Evolutionary conservation across 371 early-diverging fungal species (phyloP).

Genomic region (Rhizopus stolonifer): DNA sequence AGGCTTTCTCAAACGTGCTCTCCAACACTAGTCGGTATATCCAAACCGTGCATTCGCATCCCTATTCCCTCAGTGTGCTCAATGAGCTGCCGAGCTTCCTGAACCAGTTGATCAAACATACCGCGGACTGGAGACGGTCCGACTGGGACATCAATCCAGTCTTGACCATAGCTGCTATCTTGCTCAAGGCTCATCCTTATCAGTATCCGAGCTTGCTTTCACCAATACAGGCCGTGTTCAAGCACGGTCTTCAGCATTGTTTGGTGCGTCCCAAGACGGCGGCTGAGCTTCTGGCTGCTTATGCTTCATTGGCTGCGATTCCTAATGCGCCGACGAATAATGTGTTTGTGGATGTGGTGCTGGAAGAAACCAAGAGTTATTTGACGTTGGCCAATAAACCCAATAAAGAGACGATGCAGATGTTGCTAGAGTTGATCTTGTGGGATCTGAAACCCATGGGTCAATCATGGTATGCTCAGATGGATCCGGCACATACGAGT

Average conservation of each 20-base stretch:
- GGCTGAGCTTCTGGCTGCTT: conserved; percentile 43
- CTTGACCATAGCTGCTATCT: conserved; percentile 49
- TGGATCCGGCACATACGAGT: conserved; percentile 27
- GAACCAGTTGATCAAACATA: conserved; percentile 41
- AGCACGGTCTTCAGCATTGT: conserved; percentile 44
- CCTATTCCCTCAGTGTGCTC: conserved; percentile 46
- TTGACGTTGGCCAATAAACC: conserved; percentile 20
- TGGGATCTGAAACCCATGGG: conserved; percentile 40
- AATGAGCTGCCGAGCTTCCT: conserved; percentile 47
- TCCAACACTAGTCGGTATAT: conserved; percentile 57
- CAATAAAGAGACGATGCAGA: conserved; percentile 45
- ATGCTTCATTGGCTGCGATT: conserved; percentile 27
- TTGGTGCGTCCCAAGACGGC: conserved; percentile 35
- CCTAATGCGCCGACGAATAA: conserved; percentile 30
- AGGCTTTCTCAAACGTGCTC: conserved; percentile 57
- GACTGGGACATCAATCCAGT: conserved; percentile 60
- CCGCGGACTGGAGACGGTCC: conserved; percentile 46
- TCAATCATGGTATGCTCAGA: conserved; percentile 35
- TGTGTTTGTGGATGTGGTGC: conserved; percentile 41
- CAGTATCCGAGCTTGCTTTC: conserved; percentile 38
- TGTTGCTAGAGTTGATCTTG: conserved; percentile 41
- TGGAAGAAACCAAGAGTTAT: conserved; percentile 43
- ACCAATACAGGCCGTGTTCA: conserved; percentile 40
- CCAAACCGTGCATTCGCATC: conserved; percentile 54
- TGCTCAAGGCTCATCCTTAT: conserved; percentile 50